Percentiles rank a stretch among this genome's conserved stretches.
These are phyloP conservation scores for Globisporangium viniferum DNA, from an alignment of 352 stramenopile species.

Conservation along the genomic window DNA sequence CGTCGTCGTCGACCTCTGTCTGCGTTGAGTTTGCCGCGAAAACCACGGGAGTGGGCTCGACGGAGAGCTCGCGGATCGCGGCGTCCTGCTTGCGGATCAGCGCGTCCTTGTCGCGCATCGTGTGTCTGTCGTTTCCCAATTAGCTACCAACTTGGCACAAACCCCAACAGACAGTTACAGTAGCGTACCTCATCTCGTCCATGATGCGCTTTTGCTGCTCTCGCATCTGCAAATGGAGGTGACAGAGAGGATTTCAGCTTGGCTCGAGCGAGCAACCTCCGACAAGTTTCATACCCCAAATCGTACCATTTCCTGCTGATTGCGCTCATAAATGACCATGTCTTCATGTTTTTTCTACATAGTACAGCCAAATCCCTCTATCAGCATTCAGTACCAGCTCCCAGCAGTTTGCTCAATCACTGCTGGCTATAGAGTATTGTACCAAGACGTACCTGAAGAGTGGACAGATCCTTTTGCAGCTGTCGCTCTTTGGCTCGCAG, in stretches of 20 bases:
- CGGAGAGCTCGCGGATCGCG: slow-evolving; percentile 40
- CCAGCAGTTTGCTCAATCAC: too few species aligned
- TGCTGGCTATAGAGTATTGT: too few species aligned
- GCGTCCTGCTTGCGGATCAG: slow-evolving; percentile 42
- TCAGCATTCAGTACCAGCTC: background rate
- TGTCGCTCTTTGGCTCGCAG: slow-evolving; percentile 27
- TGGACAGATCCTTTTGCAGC: slow-evolving; percentile 29
- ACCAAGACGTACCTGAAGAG: slow-evolving; percentile 27
- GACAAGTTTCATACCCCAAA: too few species aligned
- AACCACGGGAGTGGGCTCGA: slow-evolving; percentile 20
- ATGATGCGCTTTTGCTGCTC: slow-evolving; percentile 49
- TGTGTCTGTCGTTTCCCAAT: slow-evolving; percentile 15
- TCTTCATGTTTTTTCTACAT: slow-evolving; percentile 44
- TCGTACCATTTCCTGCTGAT: slow-evolving; percentile 39
- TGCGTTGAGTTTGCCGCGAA: slow-evolving; percentile 32
- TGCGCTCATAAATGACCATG: slow-evolving; percentile 38
- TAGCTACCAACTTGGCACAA: background rate
- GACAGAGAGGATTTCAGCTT: background rate
- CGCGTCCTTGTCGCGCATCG: slow-evolving; percentile 50
- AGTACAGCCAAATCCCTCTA: background rate
- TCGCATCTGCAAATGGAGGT: slow-evolving; percentile 22
- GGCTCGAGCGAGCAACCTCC: background rate
- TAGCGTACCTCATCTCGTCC: slow-evolving; percentile 47
- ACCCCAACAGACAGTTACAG: background rate
- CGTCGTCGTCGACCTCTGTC: slow-evolving; percentile 69